Evolutionary conservation across 805 yeast genomes (phyloP).

Genomic region (Wickerhamomyces hampshirensis): DNA sequence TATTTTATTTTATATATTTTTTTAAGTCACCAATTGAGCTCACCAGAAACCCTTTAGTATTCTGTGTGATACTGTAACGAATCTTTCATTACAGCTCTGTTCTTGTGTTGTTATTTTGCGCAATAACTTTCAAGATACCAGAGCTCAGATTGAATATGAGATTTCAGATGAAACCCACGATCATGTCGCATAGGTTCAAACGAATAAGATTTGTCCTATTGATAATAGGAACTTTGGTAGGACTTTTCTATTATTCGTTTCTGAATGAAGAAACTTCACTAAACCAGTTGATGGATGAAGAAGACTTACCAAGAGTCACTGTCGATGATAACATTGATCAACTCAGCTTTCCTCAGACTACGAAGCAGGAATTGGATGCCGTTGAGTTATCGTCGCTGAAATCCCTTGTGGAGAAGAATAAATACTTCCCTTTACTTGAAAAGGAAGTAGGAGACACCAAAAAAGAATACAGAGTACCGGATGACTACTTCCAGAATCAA

Average conservation of each 20-base stretch:
- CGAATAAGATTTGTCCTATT: conserved; percentile 15
- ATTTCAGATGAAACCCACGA: too few species aligned
- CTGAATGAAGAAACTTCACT: conserved; percentile 22
- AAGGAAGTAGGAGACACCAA: conserved; percentile 14
- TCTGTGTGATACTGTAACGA: too few species aligned
- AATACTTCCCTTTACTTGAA: conserved; percentile 33
- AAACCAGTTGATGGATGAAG: conserved; percentile 22
- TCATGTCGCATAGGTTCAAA: conserved; percentile 11
- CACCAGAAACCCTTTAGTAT: too few species aligned
- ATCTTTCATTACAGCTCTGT: too few species aligned
- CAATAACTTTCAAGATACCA: too few species aligned
- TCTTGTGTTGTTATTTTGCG: too few species aligned
- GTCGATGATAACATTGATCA: conserved; percentile 4
- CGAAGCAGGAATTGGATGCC: conserved; percentile 4
- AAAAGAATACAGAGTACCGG: conserved; percentile 10
- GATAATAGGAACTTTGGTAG: conserved; percentile 13
- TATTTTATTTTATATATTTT: too few species aligned
- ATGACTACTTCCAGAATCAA: conserved; percentile 19
- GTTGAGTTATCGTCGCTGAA: conserved; percentile 6
- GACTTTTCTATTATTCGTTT: conserved; percentile 24
- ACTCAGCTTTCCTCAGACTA: too few species aligned
- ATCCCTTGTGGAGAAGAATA: conserved; percentile 30
- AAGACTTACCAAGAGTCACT: conserved; percentile 21
- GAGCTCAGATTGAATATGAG: too few species aligned
- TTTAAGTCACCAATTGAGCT: too few species aligned